Conservation (phyloP, 805 yeast species). For the Myxozyma vanderwaltii region DNA sequence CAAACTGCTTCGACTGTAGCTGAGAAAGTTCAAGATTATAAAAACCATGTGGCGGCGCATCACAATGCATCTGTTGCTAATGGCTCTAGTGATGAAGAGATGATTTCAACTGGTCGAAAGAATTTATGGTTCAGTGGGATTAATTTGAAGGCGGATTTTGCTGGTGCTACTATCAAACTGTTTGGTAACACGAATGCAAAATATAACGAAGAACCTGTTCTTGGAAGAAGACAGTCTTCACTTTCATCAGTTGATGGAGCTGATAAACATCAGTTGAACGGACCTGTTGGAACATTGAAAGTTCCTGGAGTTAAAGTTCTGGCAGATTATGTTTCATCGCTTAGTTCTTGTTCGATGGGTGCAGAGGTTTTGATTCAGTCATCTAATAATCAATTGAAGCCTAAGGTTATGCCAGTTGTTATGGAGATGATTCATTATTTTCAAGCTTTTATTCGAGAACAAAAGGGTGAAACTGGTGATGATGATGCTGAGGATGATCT, state of each 20-base stretch:
- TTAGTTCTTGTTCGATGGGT: slow-evolving; percentile 46
- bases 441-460: slow-evolving; percentile 49
- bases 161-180: slow-evolving; percentile 29
- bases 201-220: slow-evolving; percentile 26
- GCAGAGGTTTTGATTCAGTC: slow-evolving; percentile 63
- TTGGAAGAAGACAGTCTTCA: neutral
- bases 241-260: neutral
- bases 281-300: slow-evolving; percentile 27
- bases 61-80: slow-evolving; percentile 10
- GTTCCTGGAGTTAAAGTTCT: slow-evolving; percentile 35
- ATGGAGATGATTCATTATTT: slow-evolving; percentile 57
- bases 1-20: slow-evolving; percentile 10
- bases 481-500: neutral
- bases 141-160: slow-evolving; percentile 19
- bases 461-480: neutral
- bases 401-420: slow-evolving; percentile 79
- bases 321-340: slow-evolving; percentile 18
- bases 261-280: neutral
- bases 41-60: slow-evolving; percentile 19
- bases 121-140: slow-evolving; percentile 14
- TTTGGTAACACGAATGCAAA: slow-evolving; percentile 27
- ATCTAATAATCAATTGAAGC: slow-evolving; percentile 68
- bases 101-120: neutral
- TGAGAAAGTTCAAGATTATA: slow-evolving; percentile 21
- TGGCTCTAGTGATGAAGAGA: neutral